Conservation (phyloP, 768 basidiomycete genomes). For the Nidula microcarpa region DNA sequence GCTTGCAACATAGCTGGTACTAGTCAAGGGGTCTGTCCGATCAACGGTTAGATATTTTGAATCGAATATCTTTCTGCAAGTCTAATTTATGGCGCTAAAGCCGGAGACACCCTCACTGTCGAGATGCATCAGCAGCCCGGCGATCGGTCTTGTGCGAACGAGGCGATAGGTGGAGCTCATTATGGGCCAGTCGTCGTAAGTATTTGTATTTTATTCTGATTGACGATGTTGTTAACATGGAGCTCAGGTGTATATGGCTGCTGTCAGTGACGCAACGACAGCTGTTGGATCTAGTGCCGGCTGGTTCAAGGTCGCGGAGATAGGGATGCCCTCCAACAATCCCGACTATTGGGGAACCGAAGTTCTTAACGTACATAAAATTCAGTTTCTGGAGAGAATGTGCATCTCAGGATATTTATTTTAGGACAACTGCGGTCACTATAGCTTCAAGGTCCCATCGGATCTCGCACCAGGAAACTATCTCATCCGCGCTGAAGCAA, state of each 20-base stretch:
- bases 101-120: conserved; percentile 45
- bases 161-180: conserved; percentile 53
- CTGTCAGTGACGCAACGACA: conserved; percentile 39
- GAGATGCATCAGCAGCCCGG: conserved; percentile 54
- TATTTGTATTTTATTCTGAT: too few relatives aligned
- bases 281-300: conserved; percentile 34
- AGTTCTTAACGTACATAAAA: conserved; percentile 24
- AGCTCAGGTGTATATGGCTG: conserved; percentile 31
- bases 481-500: conserved; percentile 42
- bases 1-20: conserved; percentile 42
- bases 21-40: conserved; percentile 34
- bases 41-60: conserved; percentile 27
- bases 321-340: conserved; percentile 43
- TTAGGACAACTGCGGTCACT: conserved; percentile 52
- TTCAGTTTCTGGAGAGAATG: not conserved
- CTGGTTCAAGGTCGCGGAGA: conserved; percentile 53
- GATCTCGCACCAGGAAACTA: conserved; percentile 41
- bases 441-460: conserved; percentile 42
- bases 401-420: not conserved
- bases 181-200: conserved; percentile 37
- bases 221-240: too few relatives aligned
- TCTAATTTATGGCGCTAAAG: conserved; percentile 13
- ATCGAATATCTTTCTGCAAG: not conserved
- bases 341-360: conserved; percentile 42
- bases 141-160: conserved; percentile 39